A percentile compares a stretch with the other conserved stretches of the same genome.
phyloP scores from a whole-genome alignment of 768 basidiomycete species.

The Tremella yokohamensis region DNA sequence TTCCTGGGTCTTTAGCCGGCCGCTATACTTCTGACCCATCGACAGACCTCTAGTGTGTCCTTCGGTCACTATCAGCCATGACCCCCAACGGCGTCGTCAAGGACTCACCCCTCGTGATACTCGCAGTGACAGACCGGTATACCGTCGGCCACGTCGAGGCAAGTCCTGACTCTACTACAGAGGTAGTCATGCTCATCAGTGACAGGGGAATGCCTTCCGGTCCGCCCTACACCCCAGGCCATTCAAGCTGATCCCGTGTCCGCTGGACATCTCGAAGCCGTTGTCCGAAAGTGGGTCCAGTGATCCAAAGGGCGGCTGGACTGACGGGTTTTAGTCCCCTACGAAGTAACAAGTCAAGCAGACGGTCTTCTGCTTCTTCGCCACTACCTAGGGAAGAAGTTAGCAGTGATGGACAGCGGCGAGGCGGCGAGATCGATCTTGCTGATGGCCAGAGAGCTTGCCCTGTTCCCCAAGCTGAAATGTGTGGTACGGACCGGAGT shows the following conservation, averaged over 20 bases:
- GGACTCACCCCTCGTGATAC: not conserved
- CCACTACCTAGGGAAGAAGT: constrained; percentile 1
- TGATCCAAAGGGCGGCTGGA: not conserved
- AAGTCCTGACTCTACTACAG: not conserved
- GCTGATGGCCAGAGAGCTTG: constrained; percentile 4
- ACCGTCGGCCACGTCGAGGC: not conserved
- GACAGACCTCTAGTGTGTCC: too few relatives aligned
- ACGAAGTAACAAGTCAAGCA: not conserved
- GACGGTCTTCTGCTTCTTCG: not conserved
- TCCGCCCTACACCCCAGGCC: not conserved
- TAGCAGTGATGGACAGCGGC: not conserved
- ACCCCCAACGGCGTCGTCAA: too few relatives aligned
- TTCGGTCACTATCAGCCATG: too few relatives aligned
- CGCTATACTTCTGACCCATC: too few relatives aligned
- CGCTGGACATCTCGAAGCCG: constrained; percentile 1
- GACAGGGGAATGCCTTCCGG: not conserved
- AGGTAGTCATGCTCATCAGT: too few relatives aligned
- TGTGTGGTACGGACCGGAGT: constrained; percentile 7
- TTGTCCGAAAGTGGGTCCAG: not conserved
- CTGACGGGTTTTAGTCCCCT: not conserved
- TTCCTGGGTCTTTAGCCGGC: too few relatives aligned
- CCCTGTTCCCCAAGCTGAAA: constrained; percentile 3
- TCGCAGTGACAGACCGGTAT: constrained; percentile 1
- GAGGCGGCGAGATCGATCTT: too few relatives aligned
- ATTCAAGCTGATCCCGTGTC: constrained; percentile 6